Percentiles rank a stretch among this genome's conserved stretches.
phyloP scores from a whole-genome alignment of 371 early-diverging fungal genomes.

The Batrachochytrium dendrobatidis region DNA sequence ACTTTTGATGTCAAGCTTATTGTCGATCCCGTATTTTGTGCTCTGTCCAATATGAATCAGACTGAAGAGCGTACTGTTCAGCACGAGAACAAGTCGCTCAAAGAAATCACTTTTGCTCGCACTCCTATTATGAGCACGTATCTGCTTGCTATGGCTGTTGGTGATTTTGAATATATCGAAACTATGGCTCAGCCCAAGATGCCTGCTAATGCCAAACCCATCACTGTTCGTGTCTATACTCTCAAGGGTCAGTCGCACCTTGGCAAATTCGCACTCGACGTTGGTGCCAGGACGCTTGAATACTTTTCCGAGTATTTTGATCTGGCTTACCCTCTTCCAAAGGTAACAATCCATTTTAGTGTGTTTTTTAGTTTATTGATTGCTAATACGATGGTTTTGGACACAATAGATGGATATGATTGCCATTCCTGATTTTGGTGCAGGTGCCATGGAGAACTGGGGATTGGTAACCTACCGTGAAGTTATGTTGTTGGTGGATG shows the following conservation, averaged over 20 bases:
- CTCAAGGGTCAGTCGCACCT: slow-evolving; percentile 56
- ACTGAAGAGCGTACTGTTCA: slow-evolving; percentile 29
- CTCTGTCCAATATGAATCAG: slow-evolving; percentile 82
- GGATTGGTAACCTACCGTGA: slow-evolving; percentile 84
- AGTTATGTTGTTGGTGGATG: slow-evolving; percentile 63
- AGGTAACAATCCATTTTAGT: too few species aligned
- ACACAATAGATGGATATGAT: slow-evolving; percentile 82
- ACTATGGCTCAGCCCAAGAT: slow-evolving; percentile 50
- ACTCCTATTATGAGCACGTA: slow-evolving; percentile 93
- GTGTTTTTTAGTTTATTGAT: too few species aligned
- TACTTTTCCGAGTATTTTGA: slow-evolving; percentile 79
- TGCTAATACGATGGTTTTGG: neutral
- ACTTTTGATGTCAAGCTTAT: slow-evolving; percentile 74
- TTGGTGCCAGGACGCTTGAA: slow-evolving; percentile 62
- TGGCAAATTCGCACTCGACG: slow-evolving; percentile 73
- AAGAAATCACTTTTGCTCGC: slow-evolving; percentile 61
- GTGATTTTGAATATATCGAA: slow-evolving; percentile 86
- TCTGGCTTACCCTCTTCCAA: slow-evolving; percentile 77
- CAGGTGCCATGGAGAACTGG: slow-evolving; percentile 91
- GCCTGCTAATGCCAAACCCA: slow-evolving; percentile 56
- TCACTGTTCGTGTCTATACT: slow-evolving; percentile 72
- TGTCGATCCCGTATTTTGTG: slow-evolving; percentile 58
- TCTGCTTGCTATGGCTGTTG: slow-evolving; percentile 82
- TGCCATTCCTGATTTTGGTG: slow-evolving; percentile 83
- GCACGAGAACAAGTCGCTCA: slow-evolving; percentile 38